phyloP scores from a whole-genome alignment of 2,329 filamentous ascomycete genomes.

The Penicillium sp. region DNA sequence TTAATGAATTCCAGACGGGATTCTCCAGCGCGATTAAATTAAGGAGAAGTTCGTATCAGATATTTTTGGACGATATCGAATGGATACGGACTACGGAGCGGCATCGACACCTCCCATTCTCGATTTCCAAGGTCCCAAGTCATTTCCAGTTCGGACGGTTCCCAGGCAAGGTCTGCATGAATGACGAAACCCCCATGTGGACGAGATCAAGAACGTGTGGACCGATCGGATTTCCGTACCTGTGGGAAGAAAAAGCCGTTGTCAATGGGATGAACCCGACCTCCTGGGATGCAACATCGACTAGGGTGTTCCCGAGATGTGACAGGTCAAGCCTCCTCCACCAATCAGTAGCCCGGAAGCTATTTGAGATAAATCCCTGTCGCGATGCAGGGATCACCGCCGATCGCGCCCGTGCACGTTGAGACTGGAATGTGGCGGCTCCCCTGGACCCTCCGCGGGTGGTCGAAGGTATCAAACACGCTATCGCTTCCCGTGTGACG shows the following conservation, averaged over 20 bases:
- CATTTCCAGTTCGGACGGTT: background rate
- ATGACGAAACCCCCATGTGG: constrained; percentile 14
- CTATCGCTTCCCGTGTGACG: background rate
- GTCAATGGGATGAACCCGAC: constrained; percentile 18
- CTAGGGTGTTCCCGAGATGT: constrained; percentile 26
- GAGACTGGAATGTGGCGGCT: constrained; percentile 8
- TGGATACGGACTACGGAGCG: background rate
- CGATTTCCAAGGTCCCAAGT: background rate
- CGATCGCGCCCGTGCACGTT: constrained; percentile 25
- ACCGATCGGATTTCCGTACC: constrained; percentile 23
- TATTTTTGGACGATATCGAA: background rate
- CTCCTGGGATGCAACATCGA: constrained; percentile 26
- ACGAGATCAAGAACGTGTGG: constrained; percentile 21
- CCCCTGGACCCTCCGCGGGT: background rate
- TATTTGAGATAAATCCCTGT: constrained; percentile 39
- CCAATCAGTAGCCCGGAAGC: constrained; percentile 30
- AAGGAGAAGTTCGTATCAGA: background rate
- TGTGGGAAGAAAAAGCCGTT: constrained; percentile 25
- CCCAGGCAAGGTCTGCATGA: too few relatives aligned
- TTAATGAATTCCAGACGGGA: constrained; percentile 22
- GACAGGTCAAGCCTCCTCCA: constrained; percentile 20
- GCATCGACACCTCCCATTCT: background rate
- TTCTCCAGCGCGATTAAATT: background rate
- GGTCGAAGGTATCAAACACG: background rate
- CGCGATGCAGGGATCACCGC: constrained; percentile 26